Percentiles rank a stretch among this genome's conserved stretches.
phyloP scores from a whole-genome alignment of 2,329 filamentous ascomycete genomes.

The Drechslerella coelobrocha region DNA sequence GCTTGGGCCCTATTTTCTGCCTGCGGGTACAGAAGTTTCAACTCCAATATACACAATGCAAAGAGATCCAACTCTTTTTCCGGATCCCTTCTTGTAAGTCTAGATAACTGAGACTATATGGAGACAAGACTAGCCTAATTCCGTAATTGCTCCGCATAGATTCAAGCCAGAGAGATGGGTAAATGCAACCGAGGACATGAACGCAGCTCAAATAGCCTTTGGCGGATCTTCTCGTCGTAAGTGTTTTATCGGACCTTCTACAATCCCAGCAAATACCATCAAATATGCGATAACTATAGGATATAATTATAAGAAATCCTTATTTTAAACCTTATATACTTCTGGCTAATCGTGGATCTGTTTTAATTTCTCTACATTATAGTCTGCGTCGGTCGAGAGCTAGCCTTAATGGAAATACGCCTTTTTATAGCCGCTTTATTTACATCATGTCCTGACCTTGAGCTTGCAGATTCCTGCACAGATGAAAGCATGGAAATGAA shows the following conservation, averaged over 20 bases:
- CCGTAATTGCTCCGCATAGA: no score
- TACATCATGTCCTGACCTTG: neutral
- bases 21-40: neutral
- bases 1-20: slow-evolving; percentile 4
- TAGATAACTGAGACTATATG: neutral
- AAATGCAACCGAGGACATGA: slow-evolving; percentile 18
- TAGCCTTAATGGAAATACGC: slow-evolving; percentile 7
- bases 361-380: no score
- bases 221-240: slow-evolving; percentile 11
- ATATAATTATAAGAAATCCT: no score
- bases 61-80: neutral
- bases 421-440: neutral
- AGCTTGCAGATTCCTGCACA: slow-evolving; percentile 18
- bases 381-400: slow-evolving; percentile 6
- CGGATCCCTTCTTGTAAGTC: neutral
- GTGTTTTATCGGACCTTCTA: neutral
- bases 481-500: slow-evolving; percentile 25
- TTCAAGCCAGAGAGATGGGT: slow-evolving; percentile 30
- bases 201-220: neutral
- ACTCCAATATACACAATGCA: slow-evolving; percentile 3
- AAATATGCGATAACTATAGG: no score
- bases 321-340: no score
- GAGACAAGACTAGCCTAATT: no score
- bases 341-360: no score
- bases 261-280: no score